Base-by-base conservation (phyloP, 163 green algal genomes). In the Picocystis sp. region DNA sequence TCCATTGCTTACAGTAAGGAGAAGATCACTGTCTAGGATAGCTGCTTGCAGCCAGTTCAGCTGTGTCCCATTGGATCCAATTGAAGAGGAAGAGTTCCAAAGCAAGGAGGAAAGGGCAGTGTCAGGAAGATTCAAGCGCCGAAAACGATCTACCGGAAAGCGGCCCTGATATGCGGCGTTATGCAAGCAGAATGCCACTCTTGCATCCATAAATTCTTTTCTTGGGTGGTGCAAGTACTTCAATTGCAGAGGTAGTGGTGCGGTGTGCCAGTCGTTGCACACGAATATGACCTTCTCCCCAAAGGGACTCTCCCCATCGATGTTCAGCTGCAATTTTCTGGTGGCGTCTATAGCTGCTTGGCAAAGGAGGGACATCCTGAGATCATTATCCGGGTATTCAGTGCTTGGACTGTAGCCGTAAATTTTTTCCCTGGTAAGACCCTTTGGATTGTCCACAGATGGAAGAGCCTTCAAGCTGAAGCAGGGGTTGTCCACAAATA, bases 401-500 rank as follows among this genome's bases (percentile, higher is more conserved):
- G 22, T 48, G 8, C 48, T 55, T 8, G 21, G n/a, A 24, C 42
- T 34, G 8, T 55, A 55, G 3, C 48, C 48, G 29, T 38, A 38
- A 11, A 38, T 11, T 38, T 38, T 38, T 8, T 38, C 29, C 8
- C 29, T 38, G 5, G 29, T 38, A 38, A 38, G 8, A 6, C 29
- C 29, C 17, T 22, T 9, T 11, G 42, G 24, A 55, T 55, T 74
- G 10, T 52, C 55, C 17, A 11, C 41, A 17, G 45, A 38, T 1
- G 42, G 14, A 38, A 38, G 29, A 29, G 48, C 52, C 11, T 34
- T 11, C 8, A 34, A 9, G 9, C 25, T 17, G 46, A 86, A 87
- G 1, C 81, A 22, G 0, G 72, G 75, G 57, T 94, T 83, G 55
- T 87, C 74, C 2, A 94, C 78, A 73, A 94, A 93, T 12, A 92